Base-by-base conservation (phyloP, 1,284 basidiomycete genomes). In the Ustilago curta region DNA sequence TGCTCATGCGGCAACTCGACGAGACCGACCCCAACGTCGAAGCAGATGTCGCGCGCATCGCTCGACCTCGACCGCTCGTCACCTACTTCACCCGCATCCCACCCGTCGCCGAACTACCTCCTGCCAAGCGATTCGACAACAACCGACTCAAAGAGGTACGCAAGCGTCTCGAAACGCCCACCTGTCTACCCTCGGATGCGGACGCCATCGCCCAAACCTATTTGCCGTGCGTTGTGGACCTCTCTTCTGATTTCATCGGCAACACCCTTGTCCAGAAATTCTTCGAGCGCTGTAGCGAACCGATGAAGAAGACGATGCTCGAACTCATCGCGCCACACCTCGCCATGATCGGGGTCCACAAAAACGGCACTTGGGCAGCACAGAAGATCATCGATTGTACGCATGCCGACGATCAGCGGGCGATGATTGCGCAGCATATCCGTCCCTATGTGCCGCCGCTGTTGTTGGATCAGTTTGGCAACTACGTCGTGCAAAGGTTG, bases 311-410 rank as follows among this genome's bases (percentile, higher is more conserved):
- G 73, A 90, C 91, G 18, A 95, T 99, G 93, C 88, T 99, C 48
- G 94, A 98, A 82, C 91, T 94, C 49, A 91, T 99, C 65, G 90
- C 91, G 3, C 97, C 97, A 56, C 93, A 97, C 85, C 88, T 99
- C 25, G 97, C 96, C 27, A 94, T 94, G 89, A 97, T 98, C 76
- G 97, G 97, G 52, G 95, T 96, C 55, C 97, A 99, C 88, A 99
- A 99, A 88, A 99, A 99, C 80, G 97, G 97, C 42, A 99, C 97
- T 0, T 99, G 97, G 97, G 96, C 97, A 0, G 96, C 95, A 3
- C 97, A 99, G 86, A 83, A 85, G 88, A 96, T 98, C 83, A 98
- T 99, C 76, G 95, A 98, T 86, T 77, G 76, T 53, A 92, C 95
- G 45, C 89, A 91, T 59, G 91, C 89, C n/a, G 90, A 92, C 7